These are phyloP conservation scores for Mortierella sp. DNA, from an alignment of 371 early-diverging fungal species.

Conservation along the genomic window DNA sequence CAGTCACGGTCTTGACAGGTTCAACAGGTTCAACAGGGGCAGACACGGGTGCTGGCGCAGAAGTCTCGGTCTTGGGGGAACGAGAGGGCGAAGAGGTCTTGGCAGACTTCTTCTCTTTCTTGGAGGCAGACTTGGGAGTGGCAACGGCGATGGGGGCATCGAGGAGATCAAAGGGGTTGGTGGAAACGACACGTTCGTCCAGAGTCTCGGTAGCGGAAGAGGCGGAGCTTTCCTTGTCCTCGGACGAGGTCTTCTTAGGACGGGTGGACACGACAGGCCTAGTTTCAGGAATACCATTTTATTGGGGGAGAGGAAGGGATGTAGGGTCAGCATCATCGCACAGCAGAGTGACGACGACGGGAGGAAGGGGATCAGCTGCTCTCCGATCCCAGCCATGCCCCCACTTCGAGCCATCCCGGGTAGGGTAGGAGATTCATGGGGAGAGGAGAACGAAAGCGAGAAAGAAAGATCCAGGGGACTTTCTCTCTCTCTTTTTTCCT, in stretches of 20 bases:
- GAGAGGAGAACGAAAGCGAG: background rate
- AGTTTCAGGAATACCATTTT: background rate
- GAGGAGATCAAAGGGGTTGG: slow-evolving; percentile 46
- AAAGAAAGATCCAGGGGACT: background rate
- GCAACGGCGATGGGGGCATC: slow-evolving; percentile 23
- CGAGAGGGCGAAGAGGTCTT: background rate
- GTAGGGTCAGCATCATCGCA: too few species aligned
- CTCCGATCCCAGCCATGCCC: too few species aligned
- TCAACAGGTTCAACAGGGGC: slow-evolving; percentile 2
- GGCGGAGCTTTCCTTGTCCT: slow-evolving; percentile 21
- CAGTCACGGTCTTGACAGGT: slow-evolving; percentile 3
- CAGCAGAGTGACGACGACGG: too few species aligned
- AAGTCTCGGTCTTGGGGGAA: background rate
- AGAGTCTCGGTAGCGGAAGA: slow-evolving; percentile 13
- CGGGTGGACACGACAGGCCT: slow-evolving; percentile 34
- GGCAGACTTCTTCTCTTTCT: slow-evolving; percentile 29
- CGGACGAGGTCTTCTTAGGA: slow-evolving; percentile 31
- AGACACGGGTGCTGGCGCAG: slow-evolving; percentile 1
- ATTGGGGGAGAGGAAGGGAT: background rate
- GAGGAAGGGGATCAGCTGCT: too few species aligned
- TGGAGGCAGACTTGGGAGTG: slow-evolving; percentile 31
- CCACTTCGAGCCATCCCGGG: too few species aligned
- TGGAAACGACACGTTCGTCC: slow-evolving; percentile 40
- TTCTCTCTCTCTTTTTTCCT: too few species aligned
- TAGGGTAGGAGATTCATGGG: background rate